Base-by-base conservation (phyloP, 2,329 filamentous ascomycete species). In the Pseudocercospora cruenta region DNA sequence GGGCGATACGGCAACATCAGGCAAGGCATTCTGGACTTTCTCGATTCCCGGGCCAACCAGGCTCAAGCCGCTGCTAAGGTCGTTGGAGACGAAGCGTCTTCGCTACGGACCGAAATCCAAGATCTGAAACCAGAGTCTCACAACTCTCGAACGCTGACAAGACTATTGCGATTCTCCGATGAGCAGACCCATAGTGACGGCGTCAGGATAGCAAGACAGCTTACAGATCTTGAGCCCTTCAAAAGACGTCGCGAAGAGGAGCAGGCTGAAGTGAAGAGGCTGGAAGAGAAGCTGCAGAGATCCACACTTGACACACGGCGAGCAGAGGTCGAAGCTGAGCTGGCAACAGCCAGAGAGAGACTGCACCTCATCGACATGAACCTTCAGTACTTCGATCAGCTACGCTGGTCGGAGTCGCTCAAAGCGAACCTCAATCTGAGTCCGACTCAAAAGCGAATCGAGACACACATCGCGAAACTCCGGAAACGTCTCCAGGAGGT, bases 81-180 rank as follows among this genome's bases (percentile, higher is more conserved):
- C 4, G 43, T 39, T 31, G 58, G 24, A 26, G 26, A 19, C 16
- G 51, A 55, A 55, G 51, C 28, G 16, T 19, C n/a, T 19, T 28
- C 31, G 33, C 19, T 58, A 12, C 28, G 22, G 8, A n/a, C 55
- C n/a, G 16, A 39, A 24, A 58, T 58, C 4, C 16, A 39, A 24
- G 28, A 22, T 16, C 4, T 26, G 28, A 36, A 58, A 26, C 9
- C 28, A 10, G 55, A 58, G 10, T 49, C 65, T 0, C 70, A 71
- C 55, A 28, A 62, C 10, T 64, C 66, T 22, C 59, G 70, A 26
- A 60, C 22, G 45, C 62, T 71, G 21, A 69, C 68, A 24, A 62
- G 67, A 49, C 31, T 65, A n/a, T 62, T 67, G 9, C 68, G 65
- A 43, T 67, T 68, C 45, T 47, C 59, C 5, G 62, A 63, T 14